A percentile compares a stretch with the other conserved stretches of the same genome.
phyloP scores from a whole-genome alignment of 2,329 filamentous ascomycete species.

The Ophiosphaerella korrae region DNA sequence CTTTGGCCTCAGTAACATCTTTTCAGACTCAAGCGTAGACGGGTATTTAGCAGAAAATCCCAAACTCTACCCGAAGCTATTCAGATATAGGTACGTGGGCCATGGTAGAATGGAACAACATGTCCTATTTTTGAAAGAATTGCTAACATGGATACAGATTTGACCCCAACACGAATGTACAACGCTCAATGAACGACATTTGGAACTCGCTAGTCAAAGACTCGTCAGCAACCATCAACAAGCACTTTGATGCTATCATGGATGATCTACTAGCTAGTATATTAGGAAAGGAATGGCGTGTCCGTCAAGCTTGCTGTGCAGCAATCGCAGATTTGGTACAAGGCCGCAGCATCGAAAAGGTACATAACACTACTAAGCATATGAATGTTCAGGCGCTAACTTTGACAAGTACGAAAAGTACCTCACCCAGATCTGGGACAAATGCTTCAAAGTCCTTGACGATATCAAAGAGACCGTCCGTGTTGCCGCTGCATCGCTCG shows the following conservation, averaged over 20 bases:
- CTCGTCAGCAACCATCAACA: constrained; percentile 73
- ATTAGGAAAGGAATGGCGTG: constrained; percentile 89
- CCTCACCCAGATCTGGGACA: constrained; percentile 82
- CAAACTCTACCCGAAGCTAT: constrained; percentile 94
- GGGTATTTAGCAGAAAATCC: constrained; percentile 78
- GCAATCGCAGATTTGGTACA: constrained; percentile 88
- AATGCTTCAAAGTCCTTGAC: constrained; percentile 88
- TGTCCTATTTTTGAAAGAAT: neutral
- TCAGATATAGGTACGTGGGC: constrained; percentile 69
- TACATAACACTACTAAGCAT: constrained; percentile 11
- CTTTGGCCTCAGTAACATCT: constrained; percentile 88
- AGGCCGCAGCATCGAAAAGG: constrained; percentile 65
- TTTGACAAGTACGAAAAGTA: constrained; percentile 73
- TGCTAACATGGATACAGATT: constrained; percentile 57
- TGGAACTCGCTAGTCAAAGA: constrained; percentile 97
- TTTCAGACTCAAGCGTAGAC: constrained; percentile 78
- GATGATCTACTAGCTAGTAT: constrained; percentile 84
- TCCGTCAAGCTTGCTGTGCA: constrained; percentile 87
- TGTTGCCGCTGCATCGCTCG: constrained; percentile 78
- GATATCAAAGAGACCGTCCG: constrained; percentile 94
- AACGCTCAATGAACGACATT: constrained; percentile 95
- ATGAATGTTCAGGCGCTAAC: constrained; percentile 5
- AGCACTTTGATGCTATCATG: constrained; percentile 87
- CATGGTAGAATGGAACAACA: neutral
- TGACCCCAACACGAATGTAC: constrained; percentile 91